Conservation (phyloP, 23 red algal genomes). For the Pyropia haitanensis region DNA sequence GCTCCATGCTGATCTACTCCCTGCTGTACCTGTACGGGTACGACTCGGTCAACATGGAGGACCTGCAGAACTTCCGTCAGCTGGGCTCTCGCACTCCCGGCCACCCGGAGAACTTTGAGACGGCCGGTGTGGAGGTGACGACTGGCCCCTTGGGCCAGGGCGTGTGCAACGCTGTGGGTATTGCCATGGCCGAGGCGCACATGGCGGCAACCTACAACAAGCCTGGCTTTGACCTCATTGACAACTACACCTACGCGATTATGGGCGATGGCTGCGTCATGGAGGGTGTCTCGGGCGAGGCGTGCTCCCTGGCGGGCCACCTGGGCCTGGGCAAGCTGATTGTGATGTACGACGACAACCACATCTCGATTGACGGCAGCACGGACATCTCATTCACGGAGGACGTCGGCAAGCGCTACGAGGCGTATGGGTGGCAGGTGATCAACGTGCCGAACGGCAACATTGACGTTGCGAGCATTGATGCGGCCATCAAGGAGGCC, state of each 20-base stretch:
- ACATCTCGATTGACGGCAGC: conserved; percentile 84
- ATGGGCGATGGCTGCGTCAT: conserved; percentile 86
- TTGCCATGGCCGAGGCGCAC: conserved; percentile 86
- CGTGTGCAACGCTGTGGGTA: conserved; percentile 79
- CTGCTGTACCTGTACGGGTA: conserved; percentile 85
- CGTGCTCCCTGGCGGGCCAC: conserved; percentile 87
- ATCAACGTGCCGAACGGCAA: conserved; percentile 67
- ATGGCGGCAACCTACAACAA: conserved; percentile 80
- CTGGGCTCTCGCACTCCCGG: conserved; percentile 60
- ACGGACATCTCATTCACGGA: conserved; percentile 88
- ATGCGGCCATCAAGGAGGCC: conserved; percentile 48
- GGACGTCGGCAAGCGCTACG: conserved; percentile 74
- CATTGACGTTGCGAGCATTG: conserved; percentile 39
- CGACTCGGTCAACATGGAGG: conserved; percentile 62
- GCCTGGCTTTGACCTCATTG: conserved; percentile 60
- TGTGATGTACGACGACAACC: conserved; percentile 94
- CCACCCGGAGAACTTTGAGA: conserved; percentile 81
- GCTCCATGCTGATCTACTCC: conserved; percentile 91
- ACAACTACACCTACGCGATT: conserved; percentile 87
- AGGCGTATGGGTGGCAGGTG: conserved; percentile 95
- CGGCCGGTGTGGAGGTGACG: conserved; percentile 69
- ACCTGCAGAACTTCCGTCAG: conserved; percentile 81
- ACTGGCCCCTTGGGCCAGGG: conserved; percentile 92
- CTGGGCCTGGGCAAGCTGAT: conserved; percentile 87
- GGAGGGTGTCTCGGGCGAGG: conserved; percentile 85